Conservation (phyloP, 2,329 filamentous ascomycete genomes). For the Neofusicoccum sp. region DNA sequence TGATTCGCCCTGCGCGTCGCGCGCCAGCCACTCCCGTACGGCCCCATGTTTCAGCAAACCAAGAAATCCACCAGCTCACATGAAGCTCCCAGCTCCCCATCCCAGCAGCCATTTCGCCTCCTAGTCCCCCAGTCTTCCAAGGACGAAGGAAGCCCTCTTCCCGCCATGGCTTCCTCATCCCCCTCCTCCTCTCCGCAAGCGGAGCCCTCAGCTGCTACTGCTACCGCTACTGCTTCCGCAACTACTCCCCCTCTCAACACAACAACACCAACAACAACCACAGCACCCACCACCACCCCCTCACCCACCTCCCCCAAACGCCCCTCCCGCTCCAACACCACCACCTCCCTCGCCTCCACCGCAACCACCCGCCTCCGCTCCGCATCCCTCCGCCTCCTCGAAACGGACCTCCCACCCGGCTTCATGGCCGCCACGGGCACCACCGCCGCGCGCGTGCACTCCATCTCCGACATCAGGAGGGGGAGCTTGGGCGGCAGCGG, state of each 20-base stretch:
- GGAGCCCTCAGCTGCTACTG: too few relatives aligned
- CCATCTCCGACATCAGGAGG: slow-evolving; percentile 42
- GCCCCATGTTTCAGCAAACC: background rate
- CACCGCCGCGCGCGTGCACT: slow-evolving; percentile 42
- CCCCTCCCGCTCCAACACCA: background rate
- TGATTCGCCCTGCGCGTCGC: background rate
- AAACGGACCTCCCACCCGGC: slow-evolving; percentile 38
- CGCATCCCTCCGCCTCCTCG: slow-evolving; percentile 38
- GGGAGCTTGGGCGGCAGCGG: slow-evolving; percentile 35
- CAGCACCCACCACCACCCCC: slow-evolving; percentile 24
- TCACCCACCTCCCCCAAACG: slow-evolving; percentile 22
- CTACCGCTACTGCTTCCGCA: too few relatives aligned
- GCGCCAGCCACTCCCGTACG: slow-evolving; percentile 5
- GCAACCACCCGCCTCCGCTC: slow-evolving; percentile 30
- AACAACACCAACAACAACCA: background rate
- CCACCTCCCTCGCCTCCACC: slow-evolving; percentile 29
- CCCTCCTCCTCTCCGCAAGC: background rate
- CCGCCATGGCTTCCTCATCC: background rate
- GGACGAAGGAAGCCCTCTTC: background rate
- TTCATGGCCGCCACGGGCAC: slow-evolving; percentile 47
- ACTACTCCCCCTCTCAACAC: background rate
- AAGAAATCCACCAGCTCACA: background rate
- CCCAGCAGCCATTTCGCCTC: background rate
- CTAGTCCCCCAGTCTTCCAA: background rate
- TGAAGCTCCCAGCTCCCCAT: background rate